Conservation (phyloP, 2,329 filamentous ascomycete genomes). For the Cladosporium velox region DNA sequence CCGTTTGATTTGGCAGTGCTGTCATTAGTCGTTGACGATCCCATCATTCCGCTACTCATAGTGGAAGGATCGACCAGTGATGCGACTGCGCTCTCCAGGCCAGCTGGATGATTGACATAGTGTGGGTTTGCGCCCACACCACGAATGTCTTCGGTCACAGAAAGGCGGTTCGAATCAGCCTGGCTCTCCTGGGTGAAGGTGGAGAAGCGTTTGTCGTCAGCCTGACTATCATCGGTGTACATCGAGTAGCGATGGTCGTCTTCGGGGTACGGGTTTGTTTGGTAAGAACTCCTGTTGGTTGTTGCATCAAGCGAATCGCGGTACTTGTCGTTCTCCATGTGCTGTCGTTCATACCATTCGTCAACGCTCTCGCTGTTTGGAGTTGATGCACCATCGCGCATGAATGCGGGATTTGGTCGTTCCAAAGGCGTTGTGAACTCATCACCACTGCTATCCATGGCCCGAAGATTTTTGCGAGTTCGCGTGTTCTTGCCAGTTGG, state of each 20-base stretch:
- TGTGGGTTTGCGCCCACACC: constrained; percentile 72
- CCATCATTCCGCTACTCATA: constrained; percentile 51
- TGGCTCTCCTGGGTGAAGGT: constrained; percentile 48
- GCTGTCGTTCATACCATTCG: constrained; percentile 54
- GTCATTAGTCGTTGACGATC: constrained; percentile 26
- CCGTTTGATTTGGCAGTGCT: constrained; percentile 18
- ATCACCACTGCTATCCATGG: constrained; percentile 55
- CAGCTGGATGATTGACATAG: constrained; percentile 70
- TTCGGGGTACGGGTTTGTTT: constrained; percentile 54
- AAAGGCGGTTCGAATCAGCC: constrained; percentile 46
- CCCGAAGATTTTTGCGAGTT: constrained; percentile 50
- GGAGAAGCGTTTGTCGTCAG: constrained; percentile 40
- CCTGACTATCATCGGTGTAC: constrained; percentile 56
- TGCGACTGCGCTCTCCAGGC: constrained; percentile 85
- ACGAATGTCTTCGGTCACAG: constrained; percentile 62
- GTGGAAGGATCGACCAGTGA: constrained; percentile 84
- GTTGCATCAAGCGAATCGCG: constrained; percentile 44
- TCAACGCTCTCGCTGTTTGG: constrained; percentile 44
- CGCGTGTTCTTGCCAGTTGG: constrained; percentile 59
- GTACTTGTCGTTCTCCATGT: constrained; percentile 62
- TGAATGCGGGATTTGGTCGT: constrained; percentile 49
- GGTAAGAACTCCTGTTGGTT: constrained; percentile 40
- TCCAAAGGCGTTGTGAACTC: constrained; percentile 34
- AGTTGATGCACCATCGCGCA: constrained; percentile 43
- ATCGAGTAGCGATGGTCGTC: constrained; percentile 55